Evolutionary conservation across 106 monocot genomes (phyloP), one percentile per base, ranked within the genome.

Genomic region (Dioscorea alata): DNA sequence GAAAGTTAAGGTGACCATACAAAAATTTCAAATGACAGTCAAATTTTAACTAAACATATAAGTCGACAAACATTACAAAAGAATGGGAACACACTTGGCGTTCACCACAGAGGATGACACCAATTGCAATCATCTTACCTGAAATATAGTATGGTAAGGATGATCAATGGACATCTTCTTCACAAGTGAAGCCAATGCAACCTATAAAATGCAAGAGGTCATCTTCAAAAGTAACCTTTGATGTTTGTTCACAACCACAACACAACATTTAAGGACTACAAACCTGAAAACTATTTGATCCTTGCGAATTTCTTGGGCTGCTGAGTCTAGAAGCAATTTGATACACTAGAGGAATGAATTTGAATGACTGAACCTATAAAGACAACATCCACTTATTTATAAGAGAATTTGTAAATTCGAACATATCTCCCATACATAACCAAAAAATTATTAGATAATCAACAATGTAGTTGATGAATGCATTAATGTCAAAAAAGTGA

Each of bases 111-210:
- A 20, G 8, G 33, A 48, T 48, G 49, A 49, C 19, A 28, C 50
- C 24, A 21, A 22, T 33, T 22, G 2, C 13, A 63, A 61, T n/a
- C 62, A 33, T 16, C 51, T n/a, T 70, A 92, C 97, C 92, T 99
- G 97, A 87, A 90, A 99, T 33, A 99, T 69, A 19, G 97, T 89
- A 75, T 99, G 97, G 67, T 92, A 99, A 23, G 97, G 97, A 85
- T 99, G 97, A 63, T 99, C 97, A 80, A 87, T 77, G 59, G 97
- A 82, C 97, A 99, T 99, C 82, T 99, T 99, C 80, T 77, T 92
- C 72, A 99, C 58, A 75, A 99, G 92, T 71, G 81, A 99, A 63
- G 81, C 71, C 70, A 99, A 75, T 48, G 79, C 87, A 77, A 33
- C 66, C 92, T 93, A 90, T 76, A 76, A 63, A 72, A 49, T 8